Conservation (phyloP, 2,329 filamentous ascomycete genomes). For the Escovopsis sp. region DNA sequence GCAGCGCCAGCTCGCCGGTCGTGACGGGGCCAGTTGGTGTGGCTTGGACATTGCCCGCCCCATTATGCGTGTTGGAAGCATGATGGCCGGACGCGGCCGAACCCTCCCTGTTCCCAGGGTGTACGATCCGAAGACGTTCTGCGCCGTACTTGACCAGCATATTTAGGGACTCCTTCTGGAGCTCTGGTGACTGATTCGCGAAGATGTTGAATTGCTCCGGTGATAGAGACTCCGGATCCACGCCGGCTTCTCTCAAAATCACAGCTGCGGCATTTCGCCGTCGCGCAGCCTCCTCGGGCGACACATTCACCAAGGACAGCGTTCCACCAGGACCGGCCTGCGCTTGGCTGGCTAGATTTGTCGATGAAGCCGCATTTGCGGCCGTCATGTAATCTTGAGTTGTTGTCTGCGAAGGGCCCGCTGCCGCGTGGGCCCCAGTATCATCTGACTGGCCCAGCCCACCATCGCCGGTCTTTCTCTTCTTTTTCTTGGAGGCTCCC, state of each 20-base stretch:
- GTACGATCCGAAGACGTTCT: conserved; percentile 41
- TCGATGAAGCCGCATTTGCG: conserved; percentile 1
- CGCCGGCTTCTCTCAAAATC: conserved; percentile 29
- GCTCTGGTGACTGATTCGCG: conserved; percentile 40
- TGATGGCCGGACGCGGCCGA: conserved; percentile 13
- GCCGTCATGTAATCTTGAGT: too few relatives aligned
- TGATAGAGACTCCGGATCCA: conserved; percentile 38
- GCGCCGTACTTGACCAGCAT: conserved; percentile 45
- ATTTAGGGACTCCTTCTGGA: conserved; percentile 38
- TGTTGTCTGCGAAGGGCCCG: conserved; percentile 1
- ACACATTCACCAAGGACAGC: conserved; percentile 16
- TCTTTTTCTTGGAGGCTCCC: conserved; percentile 14
- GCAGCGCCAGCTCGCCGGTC: conserved; percentile 17
- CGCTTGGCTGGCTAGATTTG: conserved; percentile 1
- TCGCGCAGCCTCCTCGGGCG: conserved; percentile 33
- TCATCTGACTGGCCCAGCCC: background rate
- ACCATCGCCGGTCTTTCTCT: conserved; percentile 11
- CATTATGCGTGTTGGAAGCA: conserved; percentile 12
- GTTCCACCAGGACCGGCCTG: conserved; percentile 7
- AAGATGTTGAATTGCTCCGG: conserved; percentile 44
- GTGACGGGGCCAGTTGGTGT: conserved; percentile 15
- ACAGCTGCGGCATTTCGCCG: conserved; percentile 33
- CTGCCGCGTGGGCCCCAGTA: background rate
- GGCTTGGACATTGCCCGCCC: conserved; percentile 9
- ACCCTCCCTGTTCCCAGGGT: conserved; percentile 27